phyloP scores from a whole-genome alignment of 2,329 filamentous ascomycete species.

The Didymella glomerata region DNA sequence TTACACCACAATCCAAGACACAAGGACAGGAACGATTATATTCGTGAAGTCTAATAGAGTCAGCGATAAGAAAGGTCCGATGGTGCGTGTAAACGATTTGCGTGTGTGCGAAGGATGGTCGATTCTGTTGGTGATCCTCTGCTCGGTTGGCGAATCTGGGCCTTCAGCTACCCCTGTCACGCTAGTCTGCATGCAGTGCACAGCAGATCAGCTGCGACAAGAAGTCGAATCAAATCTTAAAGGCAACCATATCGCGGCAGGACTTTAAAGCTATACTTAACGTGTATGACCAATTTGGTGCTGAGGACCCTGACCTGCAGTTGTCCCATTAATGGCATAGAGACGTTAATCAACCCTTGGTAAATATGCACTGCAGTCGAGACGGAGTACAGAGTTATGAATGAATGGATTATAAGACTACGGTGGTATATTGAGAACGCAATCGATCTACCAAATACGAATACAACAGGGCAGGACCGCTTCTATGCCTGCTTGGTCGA shows the following conservation, averaged over 20 bases:
- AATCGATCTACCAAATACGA: neutral
- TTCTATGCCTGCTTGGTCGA: conserved; percentile 27
- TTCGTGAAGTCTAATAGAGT: conserved; percentile 1
- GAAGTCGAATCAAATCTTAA: conserved; percentile 7
- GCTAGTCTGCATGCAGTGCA: conserved; percentile 4
- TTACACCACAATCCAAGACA: conserved; percentile 4
- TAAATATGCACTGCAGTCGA: neutral
- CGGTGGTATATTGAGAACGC: conserved; percentile 4
- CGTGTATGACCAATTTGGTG: neutral
- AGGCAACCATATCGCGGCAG: conserved; percentile 10
- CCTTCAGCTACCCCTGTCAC: conserved; percentile 5
- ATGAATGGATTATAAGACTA: conserved; percentile 2
- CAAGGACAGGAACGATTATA: neutral
- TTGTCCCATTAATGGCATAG: neutral
- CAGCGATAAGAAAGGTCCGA: neutral
- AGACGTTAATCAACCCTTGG: neutral
- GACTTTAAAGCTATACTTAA: neutral
- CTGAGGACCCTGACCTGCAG: neutral
- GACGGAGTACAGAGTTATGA: neutral
- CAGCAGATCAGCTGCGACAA: conserved; percentile 15
- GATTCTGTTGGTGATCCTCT: conserved; percentile 7
- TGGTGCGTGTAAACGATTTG: conserved; percentile 9
- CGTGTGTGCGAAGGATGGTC: neutral
- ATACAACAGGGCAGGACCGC: neutral
- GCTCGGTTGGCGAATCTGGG: conserved; percentile 16